Percentiles rank a stretch among this genome's conserved stretches.
Conservation (phyloP, 305 asterid genomes). For the Fraxinus velutina region DNA sequence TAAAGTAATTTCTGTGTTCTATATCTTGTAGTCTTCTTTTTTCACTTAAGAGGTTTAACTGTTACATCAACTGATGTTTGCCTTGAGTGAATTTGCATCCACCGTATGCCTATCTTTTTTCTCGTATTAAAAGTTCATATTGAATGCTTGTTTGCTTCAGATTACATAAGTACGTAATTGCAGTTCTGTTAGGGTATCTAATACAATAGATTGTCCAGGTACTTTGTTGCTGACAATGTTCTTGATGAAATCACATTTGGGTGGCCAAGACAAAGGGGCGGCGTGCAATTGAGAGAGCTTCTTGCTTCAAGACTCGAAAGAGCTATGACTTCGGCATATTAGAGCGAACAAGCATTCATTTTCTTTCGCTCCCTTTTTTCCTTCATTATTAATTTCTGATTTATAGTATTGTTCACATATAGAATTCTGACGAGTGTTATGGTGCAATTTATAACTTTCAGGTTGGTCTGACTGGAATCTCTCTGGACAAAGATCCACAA, state of each 20-base stretch:
- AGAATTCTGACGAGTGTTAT: conserved; percentile 17
- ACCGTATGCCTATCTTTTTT: conserved; percentile 6
- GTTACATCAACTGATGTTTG: not conserved
- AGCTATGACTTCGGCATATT: conserved; percentile 73
- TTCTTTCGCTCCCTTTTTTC: not conserved
- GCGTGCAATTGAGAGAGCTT: conserved; percentile 64
- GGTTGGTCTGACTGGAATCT: conserved; percentile 88
- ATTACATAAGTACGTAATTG: conserved; percentile 19
- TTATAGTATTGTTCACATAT: not conserved
- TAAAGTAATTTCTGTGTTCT: conserved; percentile 4
- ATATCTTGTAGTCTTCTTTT: not conserved
- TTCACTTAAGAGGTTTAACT: not conserved
- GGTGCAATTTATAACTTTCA: conserved; percentile 31
- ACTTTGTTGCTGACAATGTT: conserved; percentile 80
- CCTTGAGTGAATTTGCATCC: conserved; percentile 9
- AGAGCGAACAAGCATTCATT: not conserved
- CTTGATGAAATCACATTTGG: conserved; percentile 91
- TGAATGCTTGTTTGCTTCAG: not conserved
- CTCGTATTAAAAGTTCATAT: conserved; percentile 10
- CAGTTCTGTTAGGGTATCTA: conserved; percentile 26
- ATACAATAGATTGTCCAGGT: conserved; percentile 45
- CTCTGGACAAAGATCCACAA: conserved; percentile 86
- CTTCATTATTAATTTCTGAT: not conserved
- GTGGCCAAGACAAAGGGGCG: conserved; percentile 84
- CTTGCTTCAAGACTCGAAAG: conserved; percentile 79